These are phyloP conservation scores for Camellia lanceoleosa DNA, from an alignment of 148 eudicot genomes.

Conservation along the genomic window DNA sequence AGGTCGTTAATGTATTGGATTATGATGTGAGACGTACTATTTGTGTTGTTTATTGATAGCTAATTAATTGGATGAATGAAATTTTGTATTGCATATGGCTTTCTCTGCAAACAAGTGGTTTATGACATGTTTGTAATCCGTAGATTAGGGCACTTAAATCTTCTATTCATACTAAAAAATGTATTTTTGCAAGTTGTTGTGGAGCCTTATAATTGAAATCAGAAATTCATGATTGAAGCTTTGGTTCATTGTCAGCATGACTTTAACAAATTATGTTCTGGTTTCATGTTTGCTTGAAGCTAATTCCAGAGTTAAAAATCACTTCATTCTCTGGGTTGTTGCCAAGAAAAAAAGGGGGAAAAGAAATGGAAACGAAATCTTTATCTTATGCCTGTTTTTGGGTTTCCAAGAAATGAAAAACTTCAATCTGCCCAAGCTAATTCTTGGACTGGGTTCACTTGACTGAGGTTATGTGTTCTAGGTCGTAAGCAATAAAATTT, in stretches of 20 bases:
- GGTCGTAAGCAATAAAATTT: neutral
- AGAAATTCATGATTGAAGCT: neutral
- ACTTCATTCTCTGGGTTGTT: neutral
- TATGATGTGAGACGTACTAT: neutral
- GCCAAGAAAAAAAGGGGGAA: neutral
- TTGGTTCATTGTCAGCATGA: neutral
- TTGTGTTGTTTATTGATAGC: neutral
- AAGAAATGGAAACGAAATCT: neutral
- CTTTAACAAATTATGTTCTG: neutral
- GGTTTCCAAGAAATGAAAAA: neutral
- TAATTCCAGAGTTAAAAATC: neutral
- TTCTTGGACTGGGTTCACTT: conserved; percentile 1
- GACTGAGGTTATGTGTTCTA: neutral
- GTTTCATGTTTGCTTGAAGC: neutral
- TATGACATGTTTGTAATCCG: neutral
- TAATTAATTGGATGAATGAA: too few relatives aligned
- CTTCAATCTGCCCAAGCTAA: neutral
- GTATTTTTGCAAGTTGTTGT: neutral
- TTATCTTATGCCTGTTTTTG: neutral
- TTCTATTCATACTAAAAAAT: neutral
- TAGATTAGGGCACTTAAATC: neutral
- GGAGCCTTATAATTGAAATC: neutral
- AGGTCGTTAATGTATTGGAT: neutral
- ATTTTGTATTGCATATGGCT: neutral
- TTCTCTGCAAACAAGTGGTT: neutral